Percentiles rank a stretch among this genome's conserved stretches.
phyloP scores from a whole-genome alignment of 2,329 filamentous ascomycete species.

The Albophoma yamanashiensis region DNA sequence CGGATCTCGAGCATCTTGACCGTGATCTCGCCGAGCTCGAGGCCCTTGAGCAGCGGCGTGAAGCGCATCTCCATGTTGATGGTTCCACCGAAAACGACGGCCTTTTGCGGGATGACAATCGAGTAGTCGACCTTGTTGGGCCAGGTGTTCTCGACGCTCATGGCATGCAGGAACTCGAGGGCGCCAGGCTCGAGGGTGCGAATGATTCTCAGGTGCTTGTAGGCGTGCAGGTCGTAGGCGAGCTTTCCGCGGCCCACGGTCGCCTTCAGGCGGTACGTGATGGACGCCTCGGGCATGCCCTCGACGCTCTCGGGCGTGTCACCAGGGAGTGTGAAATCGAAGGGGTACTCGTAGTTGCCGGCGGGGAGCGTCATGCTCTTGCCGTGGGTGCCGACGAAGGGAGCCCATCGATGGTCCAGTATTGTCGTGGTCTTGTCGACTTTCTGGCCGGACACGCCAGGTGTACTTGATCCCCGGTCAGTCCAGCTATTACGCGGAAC shows the following conservation, averaged over 20 bases:
- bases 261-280: constrained; percentile 86
- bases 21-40: constrained; percentile 74
- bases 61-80: constrained; percentile 79
- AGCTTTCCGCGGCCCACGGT: constrained; percentile 81
- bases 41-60: constrained; percentile 77
- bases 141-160: constrained; percentile 97
- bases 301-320: constrained; percentile 79
- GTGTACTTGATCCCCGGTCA: constrained; percentile 41
- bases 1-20: constrained; percentile 72
- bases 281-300: constrained; percentile 73
- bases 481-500: constrained; percentile 30
- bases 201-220: constrained; percentile 69
- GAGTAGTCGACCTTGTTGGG: constrained; percentile 96
- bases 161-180: constrained; percentile 71
- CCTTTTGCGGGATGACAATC: constrained; percentile 86
- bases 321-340: constrained; percentile 63
- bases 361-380: constrained; percentile 51
- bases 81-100: constrained; percentile 83
- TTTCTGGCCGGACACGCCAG: constrained; percentile 46
- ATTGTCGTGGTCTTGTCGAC: constrained; percentile 50
- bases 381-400: constrained; percentile 49
- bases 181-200: constrained; percentile 67
- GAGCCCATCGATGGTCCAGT: constrained; percentile 58
- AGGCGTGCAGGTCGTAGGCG: constrained; percentile 72
- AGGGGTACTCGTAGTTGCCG: constrained; percentile 78